phyloP scores from a whole-genome alignment of 345 rosid species.

The Populus alba region DNA sequence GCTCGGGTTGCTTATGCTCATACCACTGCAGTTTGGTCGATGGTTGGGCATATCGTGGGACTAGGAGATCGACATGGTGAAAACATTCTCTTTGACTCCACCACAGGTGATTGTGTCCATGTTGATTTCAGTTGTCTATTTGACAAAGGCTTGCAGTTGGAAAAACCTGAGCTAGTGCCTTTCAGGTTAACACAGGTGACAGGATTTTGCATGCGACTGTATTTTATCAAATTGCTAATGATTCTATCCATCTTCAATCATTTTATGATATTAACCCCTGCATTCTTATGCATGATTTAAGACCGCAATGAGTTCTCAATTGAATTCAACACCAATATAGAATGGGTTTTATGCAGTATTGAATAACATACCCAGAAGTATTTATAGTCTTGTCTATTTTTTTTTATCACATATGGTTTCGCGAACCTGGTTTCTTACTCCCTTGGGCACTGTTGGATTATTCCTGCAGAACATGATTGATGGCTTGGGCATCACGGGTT shows the following conservation, averaged over 20 bases:
- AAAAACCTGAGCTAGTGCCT: constrained; percentile 98
- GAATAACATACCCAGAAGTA: background rate
- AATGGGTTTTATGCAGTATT: background rate
- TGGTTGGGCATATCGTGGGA: constrained; percentile 99
- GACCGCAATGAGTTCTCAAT: background rate
- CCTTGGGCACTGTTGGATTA: constrained; percentile 11
- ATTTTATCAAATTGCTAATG: background rate
- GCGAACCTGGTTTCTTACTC: constrained; percentile 7
- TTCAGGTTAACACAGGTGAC: constrained; percentile 93
- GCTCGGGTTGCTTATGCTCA: constrained; percentile 95
- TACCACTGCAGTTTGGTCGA: constrained; percentile 98
- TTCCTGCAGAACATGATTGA: constrained; percentile 85
- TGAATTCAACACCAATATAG: background rate
- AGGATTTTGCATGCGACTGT: background rate
- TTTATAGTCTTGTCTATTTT: background rate
- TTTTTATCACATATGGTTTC: background rate
- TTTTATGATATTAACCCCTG: too few species aligned
- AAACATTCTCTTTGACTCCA: constrained; percentile 95
- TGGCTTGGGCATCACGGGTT: constrained; percentile 96
- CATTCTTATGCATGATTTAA: too few species aligned
- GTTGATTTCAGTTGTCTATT: constrained; percentile 98
- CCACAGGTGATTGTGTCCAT: constrained; percentile 97
- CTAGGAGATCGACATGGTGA: constrained; percentile 98
- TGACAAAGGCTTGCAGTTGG: constrained; percentile 93
- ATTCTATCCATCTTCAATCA: background rate